phyloP scores from a whole-genome alignment of 805 yeast genomes.

The Candida corydali region DNA sequence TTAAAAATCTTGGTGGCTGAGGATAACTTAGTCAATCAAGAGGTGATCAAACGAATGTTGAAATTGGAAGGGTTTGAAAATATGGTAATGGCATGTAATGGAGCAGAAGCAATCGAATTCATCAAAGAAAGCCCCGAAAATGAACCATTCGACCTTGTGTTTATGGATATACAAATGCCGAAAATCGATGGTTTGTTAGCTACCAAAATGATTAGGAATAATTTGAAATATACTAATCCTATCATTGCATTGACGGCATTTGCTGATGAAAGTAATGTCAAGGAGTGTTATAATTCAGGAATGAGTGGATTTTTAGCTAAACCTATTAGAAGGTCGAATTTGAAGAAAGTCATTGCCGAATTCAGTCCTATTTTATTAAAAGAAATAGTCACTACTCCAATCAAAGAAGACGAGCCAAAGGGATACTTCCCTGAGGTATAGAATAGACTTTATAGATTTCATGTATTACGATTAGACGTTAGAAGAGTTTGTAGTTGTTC shows the following conservation, averaged over 20 bases:
- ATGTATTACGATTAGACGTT: too few relatives aligned
- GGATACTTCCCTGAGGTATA: conserved; percentile 1
- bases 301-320: conserved; percentile 89
- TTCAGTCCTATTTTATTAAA: conserved; percentile 36
- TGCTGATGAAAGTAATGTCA: conserved; percentile 87
- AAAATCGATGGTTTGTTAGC: conserved; percentile 53
- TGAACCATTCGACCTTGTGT: conserved; percentile 45
- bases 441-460: too few relatives aligned
- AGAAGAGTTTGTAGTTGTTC: too few relatives aligned
- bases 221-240: conserved; percentile 59
- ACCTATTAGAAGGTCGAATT: conserved; percentile 72
- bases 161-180: conserved; percentile 58
- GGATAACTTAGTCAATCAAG: conserved; percentile 48
- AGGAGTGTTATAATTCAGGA: conserved; percentile 79
- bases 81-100: conserved; percentile 49
- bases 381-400: conserved; percentile 32
- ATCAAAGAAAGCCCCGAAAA: conserved; percentile 27
- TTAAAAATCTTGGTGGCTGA: conserved; percentile 50
- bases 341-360: conserved; percentile 52
- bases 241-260: conserved; percentile 93
- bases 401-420: not conserved
- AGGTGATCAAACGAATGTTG: conserved; percentile 47
- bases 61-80: conserved; percentile 48
- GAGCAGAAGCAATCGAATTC: conserved; percentile 28
- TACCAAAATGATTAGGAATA: conserved; percentile 57